Base-by-base conservation (phyloP, 1,284 basidiomycete genomes). In the Thelephora terrestris region DNA sequence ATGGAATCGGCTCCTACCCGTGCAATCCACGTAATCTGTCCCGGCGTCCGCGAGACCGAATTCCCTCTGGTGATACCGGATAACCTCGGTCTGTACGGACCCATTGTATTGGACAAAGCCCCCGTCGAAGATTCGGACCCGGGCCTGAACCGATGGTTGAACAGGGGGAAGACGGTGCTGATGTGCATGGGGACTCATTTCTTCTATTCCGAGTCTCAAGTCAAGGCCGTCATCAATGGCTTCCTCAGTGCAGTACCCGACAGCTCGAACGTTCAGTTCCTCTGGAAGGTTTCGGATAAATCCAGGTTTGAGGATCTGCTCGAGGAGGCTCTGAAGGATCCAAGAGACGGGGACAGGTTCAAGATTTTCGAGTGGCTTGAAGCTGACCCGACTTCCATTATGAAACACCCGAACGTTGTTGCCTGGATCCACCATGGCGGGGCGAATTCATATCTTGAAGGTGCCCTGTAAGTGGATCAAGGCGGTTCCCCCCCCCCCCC, bases 231-330 rank as follows among this genome's bases (percentile, higher is more conserved):
- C 37, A 32, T 32, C 29, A 10, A 32, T 12, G 29, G 29, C 7
- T 32, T 32, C 29, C 29, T 32, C 29, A 32, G 29, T 12, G 29
- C 29, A 12, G 29, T 32, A 7, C 3, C 7, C 12, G 36, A 38
- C 12, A 47, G 46, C 16, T 50, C 52, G n/a, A 37, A 49, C 32
- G n/a, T 43, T 4, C 53, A 55, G 46, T 50, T 55, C 23, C 43
- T 53, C 29, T 53, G 54, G 53, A 55, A 55, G 53, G 42, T 55
- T 18, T 50, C 52, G 23, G 52, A 47, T 14, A 50, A 50, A 43
- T 48, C 50, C 43, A 29, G 7, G 16, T 51, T 53, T 24, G 49
- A 49, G 25, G 47, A n/a, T 9, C 16, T 53, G 20, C 23, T 50
- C 7, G 43, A 48, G 43, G 27, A 23, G 34, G 25, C 42, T 17